Conservation (phyloP, 192 early-diverging fungal genomes). For the Martensiomyces pterosporus region DNA sequence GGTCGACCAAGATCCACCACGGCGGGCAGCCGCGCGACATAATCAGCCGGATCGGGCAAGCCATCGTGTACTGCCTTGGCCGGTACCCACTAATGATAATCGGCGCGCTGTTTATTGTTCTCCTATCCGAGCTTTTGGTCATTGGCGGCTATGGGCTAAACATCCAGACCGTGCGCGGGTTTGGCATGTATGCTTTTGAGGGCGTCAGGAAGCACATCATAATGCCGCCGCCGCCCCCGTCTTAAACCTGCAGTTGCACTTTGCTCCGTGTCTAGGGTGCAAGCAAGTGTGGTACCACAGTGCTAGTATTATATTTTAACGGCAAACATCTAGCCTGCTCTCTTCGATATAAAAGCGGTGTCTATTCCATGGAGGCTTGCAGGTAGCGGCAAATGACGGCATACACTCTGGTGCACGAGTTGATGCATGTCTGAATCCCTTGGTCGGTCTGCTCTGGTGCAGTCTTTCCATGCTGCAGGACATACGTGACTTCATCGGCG, state of each 20-base stretch:
- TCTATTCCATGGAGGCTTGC: conserved; percentile 23
- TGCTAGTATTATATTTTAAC: no score
- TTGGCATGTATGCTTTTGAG: conserved; percentile 18
- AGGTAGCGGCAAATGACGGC: conserved; percentile 45
- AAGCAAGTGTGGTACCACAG: not conserved
- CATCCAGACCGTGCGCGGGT: conserved; percentile 12
- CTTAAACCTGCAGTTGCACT: conserved; percentile 4
- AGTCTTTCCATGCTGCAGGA: conserved; percentile 48
- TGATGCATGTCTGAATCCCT: conserved; percentile 33
- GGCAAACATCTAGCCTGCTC: not conserved
- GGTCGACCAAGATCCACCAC: conserved; percentile 32
- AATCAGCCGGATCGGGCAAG: conserved; percentile 24
- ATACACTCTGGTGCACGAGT: conserved; percentile 36
- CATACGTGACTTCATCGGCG: conserved; percentile 43
- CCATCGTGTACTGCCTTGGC: conserved; percentile 22
- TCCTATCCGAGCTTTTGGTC: conserved; percentile 35
- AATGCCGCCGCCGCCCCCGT: conserved; percentile 16
- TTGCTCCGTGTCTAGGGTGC: conserved; percentile 1
- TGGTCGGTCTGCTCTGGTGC: conserved; percentile 32
- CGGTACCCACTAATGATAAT: conserved; percentile 39
- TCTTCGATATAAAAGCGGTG: not conserved
- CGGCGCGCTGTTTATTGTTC: conserved; percentile 34
- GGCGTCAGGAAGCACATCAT: conserved; percentile 19
- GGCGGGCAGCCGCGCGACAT: conserved; percentile 14
- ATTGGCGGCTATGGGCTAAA: conserved; percentile 26